A percentile compares a stretch with the other conserved stretches of the same genome.
Conservation (phyloP, 2,329 filamentous ascomycete genomes). For the Xylariaceae sp. region DNA sequence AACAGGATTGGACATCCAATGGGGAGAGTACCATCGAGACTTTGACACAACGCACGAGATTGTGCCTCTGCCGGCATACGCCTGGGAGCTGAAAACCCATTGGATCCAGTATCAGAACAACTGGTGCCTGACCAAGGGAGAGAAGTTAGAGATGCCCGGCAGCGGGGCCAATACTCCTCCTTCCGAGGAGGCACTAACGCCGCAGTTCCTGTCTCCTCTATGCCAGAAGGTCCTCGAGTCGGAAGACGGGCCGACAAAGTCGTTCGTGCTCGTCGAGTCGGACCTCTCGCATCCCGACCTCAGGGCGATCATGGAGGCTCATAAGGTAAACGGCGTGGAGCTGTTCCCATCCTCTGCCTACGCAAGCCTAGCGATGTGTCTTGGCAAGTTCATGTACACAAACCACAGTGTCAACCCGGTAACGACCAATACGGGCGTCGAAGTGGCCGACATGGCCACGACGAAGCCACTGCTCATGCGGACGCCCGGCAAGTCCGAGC, state of each 20-base stretch:
- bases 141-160: too few relatives aligned
- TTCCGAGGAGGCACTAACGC: not conserved
- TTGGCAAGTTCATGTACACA: slow-evolving; percentile 60
- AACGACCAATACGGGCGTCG: slow-evolving; percentile 49
- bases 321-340: slow-evolving; percentile 33
- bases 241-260: slow-evolving; percentile 46
- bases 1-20: slow-evolving; percentile 52
- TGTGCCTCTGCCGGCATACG: slow-evolving; percentile 64
- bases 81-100: slow-evolving; percentile 68
- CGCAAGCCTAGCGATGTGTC: slow-evolving; percentile 65
- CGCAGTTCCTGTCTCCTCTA: not conserved
- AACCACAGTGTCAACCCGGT: slow-evolving; percentile 51
- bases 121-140: slow-evolving; percentile 67
- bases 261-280: slow-evolving; percentile 56
- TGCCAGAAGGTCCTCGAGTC: slow-evolving; percentile 1
- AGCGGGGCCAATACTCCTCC: too few relatives aligned
- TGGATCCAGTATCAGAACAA: slow-evolving; percentile 56
- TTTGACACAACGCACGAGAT: slow-evolving; percentile 61
- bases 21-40: slow-evolving; percentile 63
- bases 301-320: slow-evolving; percentile 56
- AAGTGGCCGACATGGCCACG: slow-evolving; percentile 56
- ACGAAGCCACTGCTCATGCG: slow-evolving; percentile 56
- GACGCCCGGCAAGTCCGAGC: slow-evolving; percentile 46
- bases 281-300: slow-evolving; percentile 62
- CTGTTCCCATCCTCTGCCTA: slow-evolving; percentile 56